These are phyloP conservation scores for Aleurites moluccanus DNA, from an alignment of 441 rosid genomes.

Conservation along the genomic window DNA sequence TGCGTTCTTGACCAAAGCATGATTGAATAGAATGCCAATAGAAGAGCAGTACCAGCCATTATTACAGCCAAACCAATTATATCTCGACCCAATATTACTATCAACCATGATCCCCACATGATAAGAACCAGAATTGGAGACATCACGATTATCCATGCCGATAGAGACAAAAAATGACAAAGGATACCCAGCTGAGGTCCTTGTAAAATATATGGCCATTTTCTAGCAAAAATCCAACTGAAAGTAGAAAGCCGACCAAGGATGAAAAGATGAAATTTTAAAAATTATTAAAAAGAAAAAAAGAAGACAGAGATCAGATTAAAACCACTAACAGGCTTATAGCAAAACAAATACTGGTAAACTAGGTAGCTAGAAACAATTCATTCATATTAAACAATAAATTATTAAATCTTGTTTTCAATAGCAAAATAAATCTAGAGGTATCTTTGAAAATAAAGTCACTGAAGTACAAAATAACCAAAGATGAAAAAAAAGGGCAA, in stretches of 20 bases:
- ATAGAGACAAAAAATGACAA: slow-evolving; percentile 71
- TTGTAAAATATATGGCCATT: slow-evolving; percentile 88
- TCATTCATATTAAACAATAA: neutral
- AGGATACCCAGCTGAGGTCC: slow-evolving; percentile 86
- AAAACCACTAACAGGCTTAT: neutral
- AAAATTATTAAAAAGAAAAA: no score
- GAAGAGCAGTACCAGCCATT: slow-evolving; percentile 98
- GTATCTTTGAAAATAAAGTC: neutral
- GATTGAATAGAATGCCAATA: slow-evolving; percentile 96
- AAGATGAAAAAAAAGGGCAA: neutral
- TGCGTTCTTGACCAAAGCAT: slow-evolving; percentile 99
- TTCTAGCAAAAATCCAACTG: slow-evolving; percentile 99
- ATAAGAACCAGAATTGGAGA: slow-evolving; percentile 88
- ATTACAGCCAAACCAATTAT: slow-evolving; percentile 94
- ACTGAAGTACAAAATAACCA: neutral
- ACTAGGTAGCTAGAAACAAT: neutral
- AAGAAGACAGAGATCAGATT: neutral
- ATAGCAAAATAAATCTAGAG: neutral
- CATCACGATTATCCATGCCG: slow-evolving; percentile 79
- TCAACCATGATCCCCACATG: slow-evolving; percentile 90
- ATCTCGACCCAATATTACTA: slow-evolving; percentile 74
- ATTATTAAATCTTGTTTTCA: neutral
- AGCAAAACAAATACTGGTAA: neutral
- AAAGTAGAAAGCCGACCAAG: slow-evolving; percentile 29
- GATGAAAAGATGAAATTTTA: neutral